Conservation (phyloP, 176 grass and related monocot genomes). For the Triticum monococcum region DNA sequence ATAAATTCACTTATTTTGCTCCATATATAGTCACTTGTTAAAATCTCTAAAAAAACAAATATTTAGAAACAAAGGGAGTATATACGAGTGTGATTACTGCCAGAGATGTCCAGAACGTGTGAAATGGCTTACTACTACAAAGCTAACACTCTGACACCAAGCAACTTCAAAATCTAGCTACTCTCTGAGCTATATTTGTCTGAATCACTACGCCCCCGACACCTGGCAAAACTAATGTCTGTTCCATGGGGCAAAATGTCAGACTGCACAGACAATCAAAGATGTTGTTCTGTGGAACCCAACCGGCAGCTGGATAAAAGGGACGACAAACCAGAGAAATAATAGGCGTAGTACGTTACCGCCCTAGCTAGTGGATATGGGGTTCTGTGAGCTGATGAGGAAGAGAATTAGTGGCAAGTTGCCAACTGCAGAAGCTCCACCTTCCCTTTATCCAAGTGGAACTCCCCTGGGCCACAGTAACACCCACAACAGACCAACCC, state of each 20-base stretch:
- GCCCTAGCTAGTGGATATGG: conserved; percentile 27
- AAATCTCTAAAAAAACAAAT: no score
- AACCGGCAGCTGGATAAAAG: conserved; percentile 10
- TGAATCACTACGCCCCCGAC: conserved; percentile 21
- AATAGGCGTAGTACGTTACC: neutral
- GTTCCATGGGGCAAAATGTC: neutral
- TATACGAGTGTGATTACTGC: neutral
- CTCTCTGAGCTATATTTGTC: neutral
- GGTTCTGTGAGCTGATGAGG: conserved; percentile 21
- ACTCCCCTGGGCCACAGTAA: conserved; percentile 4
- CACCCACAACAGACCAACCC: conserved; percentile 23
- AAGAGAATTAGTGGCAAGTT: conserved; percentile 24
- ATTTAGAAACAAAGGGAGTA: no score
- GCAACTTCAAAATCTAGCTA: neutral
- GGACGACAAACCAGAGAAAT: neutral
- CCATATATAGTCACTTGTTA: no score
- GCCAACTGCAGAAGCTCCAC: conserved; percentile 40
- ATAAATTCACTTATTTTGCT: no score
- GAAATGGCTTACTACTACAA: neutral
- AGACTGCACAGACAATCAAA: neutral
- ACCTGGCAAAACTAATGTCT: conserved; percentile 8
- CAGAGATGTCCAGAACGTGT: neutral
- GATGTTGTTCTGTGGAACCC: conserved; percentile 1
- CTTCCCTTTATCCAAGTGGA: conserved; percentile 41
- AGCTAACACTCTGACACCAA: neutral